These are phyloP conservation scores for Cercospora nicotianae DNA, from an alignment of 2,329 filamentous ascomycete genomes.

Conservation along the genomic window DNA sequence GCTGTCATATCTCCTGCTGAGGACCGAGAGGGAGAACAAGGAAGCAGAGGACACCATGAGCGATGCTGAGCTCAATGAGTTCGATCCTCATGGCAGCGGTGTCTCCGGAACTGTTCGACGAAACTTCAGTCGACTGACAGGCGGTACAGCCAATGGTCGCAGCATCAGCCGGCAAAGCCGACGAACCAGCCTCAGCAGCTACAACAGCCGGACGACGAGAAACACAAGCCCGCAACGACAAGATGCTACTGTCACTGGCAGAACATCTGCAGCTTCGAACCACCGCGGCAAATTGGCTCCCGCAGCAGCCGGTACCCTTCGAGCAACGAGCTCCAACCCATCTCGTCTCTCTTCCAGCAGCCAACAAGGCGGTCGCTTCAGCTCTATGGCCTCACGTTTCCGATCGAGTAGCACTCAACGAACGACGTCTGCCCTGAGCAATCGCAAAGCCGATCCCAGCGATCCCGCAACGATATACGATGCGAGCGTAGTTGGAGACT, in stretches of 20 bases:
- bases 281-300: conserved; percentile 3
- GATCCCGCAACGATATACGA: conserved; percentile 45
- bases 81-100: conserved; percentile 62
- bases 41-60: conserved; percentile 59
- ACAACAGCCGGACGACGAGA: conserved; percentile 58
- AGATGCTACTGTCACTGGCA: conserved; percentile 21
- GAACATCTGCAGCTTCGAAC: conserved; percentile 15
- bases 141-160: conserved; percentile 54
- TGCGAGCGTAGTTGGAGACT: conserved; percentile 61
- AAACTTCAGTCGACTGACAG: conserved; percentile 54
- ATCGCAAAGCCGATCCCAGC: conserved; percentile 21
- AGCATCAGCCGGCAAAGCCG: conserved; percentile 37
- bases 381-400: conserved; percentile 30
- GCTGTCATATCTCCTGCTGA: conserved; percentile 84
- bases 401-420: conserved; percentile 28
- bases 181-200: conserved; percentile 41
- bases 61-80: conserved; percentile 67
- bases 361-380: conserved; percentile 46
- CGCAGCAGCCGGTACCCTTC: conserved; percentile 7
- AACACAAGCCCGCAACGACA: conserved; percentile 60
- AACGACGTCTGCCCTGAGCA: conserved; percentile 23
- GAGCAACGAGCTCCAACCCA: conserved; percentile 17
- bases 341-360: conserved; percentile 25
- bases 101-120: conserved; percentile 44
- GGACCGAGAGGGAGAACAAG: conserved; percentile 56